phyloP scores from a whole-genome alignment of 345 rosid species.

The Arabidopsis arenosa region DNA sequence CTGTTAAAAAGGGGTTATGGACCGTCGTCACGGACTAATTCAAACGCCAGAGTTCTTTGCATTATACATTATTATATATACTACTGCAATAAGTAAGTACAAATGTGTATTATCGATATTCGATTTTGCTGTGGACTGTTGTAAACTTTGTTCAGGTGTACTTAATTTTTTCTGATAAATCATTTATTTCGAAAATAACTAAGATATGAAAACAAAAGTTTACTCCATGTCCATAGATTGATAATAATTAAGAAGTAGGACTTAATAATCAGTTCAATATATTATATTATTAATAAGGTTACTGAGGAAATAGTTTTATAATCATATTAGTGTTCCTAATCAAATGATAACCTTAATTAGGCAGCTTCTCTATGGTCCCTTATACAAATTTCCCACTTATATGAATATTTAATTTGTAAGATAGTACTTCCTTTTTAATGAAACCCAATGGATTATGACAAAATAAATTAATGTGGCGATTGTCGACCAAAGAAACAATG shows the following conservation, averaged over 20 bases:
- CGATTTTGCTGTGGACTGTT: constrained; percentile 28
- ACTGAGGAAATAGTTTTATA: background rate
- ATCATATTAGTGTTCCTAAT: background rate
- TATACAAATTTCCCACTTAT: too few species aligned
- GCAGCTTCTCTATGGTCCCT: background rate
- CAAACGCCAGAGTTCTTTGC: constrained; percentile 30
- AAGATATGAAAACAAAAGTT: background rate
- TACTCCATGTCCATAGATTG: background rate
- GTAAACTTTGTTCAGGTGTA: constrained; percentile 23
- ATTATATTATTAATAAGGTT: background rate
- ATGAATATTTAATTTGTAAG: background rate
- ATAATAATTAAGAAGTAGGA: background rate
- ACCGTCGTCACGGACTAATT: constrained; percentile 44
- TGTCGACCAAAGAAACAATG: background rate
- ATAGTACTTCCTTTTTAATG: background rate
- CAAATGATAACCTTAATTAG: background rate
- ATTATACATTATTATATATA: constrained; percentile 22
- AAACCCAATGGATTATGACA: background rate
- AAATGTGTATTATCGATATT: constrained; percentile 30
- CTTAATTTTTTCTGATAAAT: background rate
- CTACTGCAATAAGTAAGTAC: constrained; percentile 24
- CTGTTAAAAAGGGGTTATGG: constrained; percentile 45
- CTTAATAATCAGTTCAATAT: background rate
- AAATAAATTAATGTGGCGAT: background rate
- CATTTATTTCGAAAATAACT: background rate